Percentiles rank a stretch among this genome's conserved stretches.
phyloP scores from a whole-genome alignment of 768 basidiomycete genomes.

The Mycena sanguinolenta region DNA sequence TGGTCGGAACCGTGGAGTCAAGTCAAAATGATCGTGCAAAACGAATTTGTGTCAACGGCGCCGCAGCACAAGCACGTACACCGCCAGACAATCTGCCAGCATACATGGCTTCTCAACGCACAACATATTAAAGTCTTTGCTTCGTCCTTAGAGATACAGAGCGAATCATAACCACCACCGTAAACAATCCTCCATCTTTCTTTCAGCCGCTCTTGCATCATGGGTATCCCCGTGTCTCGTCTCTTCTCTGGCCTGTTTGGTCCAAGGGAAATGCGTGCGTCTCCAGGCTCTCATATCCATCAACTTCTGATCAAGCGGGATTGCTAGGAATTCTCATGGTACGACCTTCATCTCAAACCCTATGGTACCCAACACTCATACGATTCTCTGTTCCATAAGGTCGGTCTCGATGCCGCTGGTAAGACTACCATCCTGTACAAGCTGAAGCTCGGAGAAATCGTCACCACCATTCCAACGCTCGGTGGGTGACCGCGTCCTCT shows the following conservation, averaged over 20 bases:
- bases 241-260: constrained; percentile 90
- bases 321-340: constrained; percentile 96
- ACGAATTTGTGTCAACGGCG: constrained; percentile 5
- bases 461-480: constrained; percentile 99
- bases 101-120: constrained; percentile 10
- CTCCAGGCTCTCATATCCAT: constrained; percentile 42
- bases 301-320: constrained; percentile 45
- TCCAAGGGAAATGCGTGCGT: constrained; percentile 99
- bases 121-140: background rate
- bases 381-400: constrained; percentile 59
- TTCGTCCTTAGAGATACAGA: too few relatives aligned
- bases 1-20: constrained; percentile 7
- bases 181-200: constrained; percentile 22
- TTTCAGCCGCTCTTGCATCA: constrained; percentile 48
- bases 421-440: constrained; percentile 99
- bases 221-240: constrained; percentile 85
- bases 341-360: constrained; percentile 42
- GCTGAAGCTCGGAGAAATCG: constrained; percentile 99
- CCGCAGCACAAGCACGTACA: constrained; percentile 18
- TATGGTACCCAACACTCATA: constrained; percentile 20
- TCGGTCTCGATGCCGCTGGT: constrained; percentile 99
- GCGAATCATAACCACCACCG: background rate
- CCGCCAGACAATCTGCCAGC: background rate
- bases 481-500: constrained; percentile 70
- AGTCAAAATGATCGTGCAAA: constrained; percentile 8